These are phyloP conservation scores for Hippophae rhamnoides DNA, from an alignment of 306 rosid genomes.

Conservation along the genomic window DNA sequence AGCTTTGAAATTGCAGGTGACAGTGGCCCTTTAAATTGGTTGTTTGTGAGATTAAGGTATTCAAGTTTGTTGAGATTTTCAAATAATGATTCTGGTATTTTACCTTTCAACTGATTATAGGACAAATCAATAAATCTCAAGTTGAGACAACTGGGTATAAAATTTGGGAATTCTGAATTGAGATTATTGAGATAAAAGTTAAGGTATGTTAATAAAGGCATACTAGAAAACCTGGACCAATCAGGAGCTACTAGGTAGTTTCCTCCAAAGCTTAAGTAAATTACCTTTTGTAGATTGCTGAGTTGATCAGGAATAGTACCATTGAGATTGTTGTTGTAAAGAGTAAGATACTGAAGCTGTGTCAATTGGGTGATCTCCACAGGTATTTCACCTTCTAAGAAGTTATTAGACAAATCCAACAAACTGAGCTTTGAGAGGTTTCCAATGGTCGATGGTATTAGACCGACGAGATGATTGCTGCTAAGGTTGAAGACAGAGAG, in stretches of 20 bases:
- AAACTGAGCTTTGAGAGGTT: constrained; percentile 36
- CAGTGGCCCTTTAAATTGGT: constrained; percentile 32
- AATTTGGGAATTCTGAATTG: constrained; percentile 35
- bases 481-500: constrained; percentile 41
- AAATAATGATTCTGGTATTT: constrained; percentile 23
- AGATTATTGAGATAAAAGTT: constrained; percentile 17
- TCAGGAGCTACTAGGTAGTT: constrained; percentile 29
- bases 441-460: constrained; percentile 43
- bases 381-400: constrained; percentile 27
- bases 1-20: constrained; percentile 48
- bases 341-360: constrained; percentile 35
- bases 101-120: constrained; percentile 18
- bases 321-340: constrained; percentile 29
- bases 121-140: constrained; percentile 57
- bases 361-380: constrained; percentile 31
- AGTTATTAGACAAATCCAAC: constrained; percentile 39
- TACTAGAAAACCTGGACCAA: constrained; percentile 41
- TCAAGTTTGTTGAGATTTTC: constrained; percentile 42
- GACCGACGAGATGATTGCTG: constrained; percentile 28
- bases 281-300: constrained; percentile 43
- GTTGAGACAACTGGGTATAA: constrained; percentile 38
- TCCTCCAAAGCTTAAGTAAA: constrained; percentile 37
- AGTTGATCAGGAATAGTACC: constrained; percentile 45
- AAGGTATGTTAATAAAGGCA: constrained; percentile 38
- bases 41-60: constrained; percentile 44